phyloP scores from a whole-genome alignment of 2,329 filamentous ascomycete species.

The Pseudocercospora ulei region DNA sequence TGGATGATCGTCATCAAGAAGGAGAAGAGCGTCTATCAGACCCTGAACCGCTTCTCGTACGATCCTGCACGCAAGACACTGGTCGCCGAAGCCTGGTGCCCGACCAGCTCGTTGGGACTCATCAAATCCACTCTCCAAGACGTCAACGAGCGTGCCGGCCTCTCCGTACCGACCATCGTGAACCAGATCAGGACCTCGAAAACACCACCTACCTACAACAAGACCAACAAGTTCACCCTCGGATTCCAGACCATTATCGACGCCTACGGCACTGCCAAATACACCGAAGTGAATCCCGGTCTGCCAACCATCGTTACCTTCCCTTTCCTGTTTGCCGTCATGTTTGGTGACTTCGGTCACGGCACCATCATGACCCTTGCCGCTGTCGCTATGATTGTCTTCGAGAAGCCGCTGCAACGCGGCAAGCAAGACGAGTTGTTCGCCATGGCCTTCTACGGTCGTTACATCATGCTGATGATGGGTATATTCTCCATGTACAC shows the following conservation, averaged over 20 bases:
- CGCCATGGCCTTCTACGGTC: conserved; percentile 96
- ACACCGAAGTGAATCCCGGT: conserved; percentile 92
- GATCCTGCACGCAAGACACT: conserved; percentile 90
- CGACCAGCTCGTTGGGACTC: conserved; percentile 75
- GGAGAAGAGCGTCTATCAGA: conserved; percentile 95
- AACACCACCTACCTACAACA: conserved; percentile 92
- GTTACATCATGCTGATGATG: conserved; percentile 98
- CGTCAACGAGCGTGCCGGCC: conserved; percentile 87
- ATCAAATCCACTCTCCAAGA: conserved; percentile 93
- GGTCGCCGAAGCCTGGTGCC: conserved; percentile 96
- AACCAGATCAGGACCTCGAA: conserved; percentile 96
- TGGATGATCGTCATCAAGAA: conserved; percentile 98
- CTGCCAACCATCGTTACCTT: conserved; percentile 94
- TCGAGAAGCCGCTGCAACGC: conserved; percentile 67
- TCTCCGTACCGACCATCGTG: conserved; percentile 97
- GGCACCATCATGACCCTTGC: conserved; percentile 78
- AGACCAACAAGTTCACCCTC: conserved; percentile 97
- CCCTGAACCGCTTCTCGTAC: conserved; percentile 91
- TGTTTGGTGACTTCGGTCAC: conserved; percentile 98
- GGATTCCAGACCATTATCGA: conserved; percentile 99
- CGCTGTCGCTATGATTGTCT: conserved; percentile 89
- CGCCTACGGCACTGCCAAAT: conserved; percentile 94
- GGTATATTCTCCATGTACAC: conserved; percentile 94
- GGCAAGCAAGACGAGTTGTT: conserved; percentile 97
- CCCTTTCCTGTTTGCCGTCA: conserved; percentile 98